These are phyloP conservation scores for Phytophthora uliginosa DNA, from an alignment of 352 stramenopile genomes.

Conservation along the genomic window DNA sequence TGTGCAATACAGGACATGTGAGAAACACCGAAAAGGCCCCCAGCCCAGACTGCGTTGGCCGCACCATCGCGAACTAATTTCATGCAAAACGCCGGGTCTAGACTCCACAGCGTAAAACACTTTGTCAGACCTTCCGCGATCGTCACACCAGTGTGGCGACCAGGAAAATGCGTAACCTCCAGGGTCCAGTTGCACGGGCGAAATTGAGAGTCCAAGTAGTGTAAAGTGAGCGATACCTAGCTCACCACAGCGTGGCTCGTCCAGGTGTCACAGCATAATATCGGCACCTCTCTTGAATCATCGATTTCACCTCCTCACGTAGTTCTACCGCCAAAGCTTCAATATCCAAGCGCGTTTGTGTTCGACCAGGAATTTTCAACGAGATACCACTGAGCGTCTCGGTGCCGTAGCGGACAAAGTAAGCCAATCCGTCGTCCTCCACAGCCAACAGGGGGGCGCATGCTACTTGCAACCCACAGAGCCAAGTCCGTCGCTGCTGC, in stretches of 20 bases:
- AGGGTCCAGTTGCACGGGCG: neutral
- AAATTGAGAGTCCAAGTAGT: neutral
- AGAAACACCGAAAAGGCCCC: neutral
- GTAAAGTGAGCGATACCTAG: neutral
- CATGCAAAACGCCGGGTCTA: neutral
- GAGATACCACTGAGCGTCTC: neutral
- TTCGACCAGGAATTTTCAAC: no score
- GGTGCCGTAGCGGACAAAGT: neutral
- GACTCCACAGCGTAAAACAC: neutral
- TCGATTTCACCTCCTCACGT: neutral
- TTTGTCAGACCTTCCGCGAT: neutral
- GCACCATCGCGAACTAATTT: neutral
- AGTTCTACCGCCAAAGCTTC: neutral
- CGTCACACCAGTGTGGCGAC: neutral
- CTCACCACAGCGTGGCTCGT: neutral
- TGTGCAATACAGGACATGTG: neutral
- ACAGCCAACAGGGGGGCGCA: neutral
- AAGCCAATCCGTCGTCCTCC: neutral
- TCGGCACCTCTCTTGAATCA: neutral
- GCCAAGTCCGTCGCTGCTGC: neutral
- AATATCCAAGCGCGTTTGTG: neutral
- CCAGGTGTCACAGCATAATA: neutral
- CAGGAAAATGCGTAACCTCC: neutral
- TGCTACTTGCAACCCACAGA: neutral
- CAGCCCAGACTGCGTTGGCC: neutral